Base-by-base conservation (phyloP, 345 rosid genomes). In the Trapa bicornis region DNA sequence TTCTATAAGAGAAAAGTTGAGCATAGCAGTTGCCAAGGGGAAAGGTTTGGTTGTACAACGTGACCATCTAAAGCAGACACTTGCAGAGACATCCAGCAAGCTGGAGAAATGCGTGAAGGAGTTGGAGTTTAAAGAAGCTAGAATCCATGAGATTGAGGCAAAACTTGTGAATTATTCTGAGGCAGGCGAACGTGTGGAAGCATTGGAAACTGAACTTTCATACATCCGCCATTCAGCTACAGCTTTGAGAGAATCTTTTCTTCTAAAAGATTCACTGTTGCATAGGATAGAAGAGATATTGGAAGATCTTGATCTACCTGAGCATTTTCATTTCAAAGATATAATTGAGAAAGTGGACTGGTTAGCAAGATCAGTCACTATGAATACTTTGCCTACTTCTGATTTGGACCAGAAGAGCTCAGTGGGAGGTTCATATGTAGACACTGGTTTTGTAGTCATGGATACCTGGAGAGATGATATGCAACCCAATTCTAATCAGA, bases 151-250 rank as follows among this genome's bases (percentile, higher is more conserved):
- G 75, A 71, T 83, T 67, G 96, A 92, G 80, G 70, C 80, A 64
- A 83, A 86, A 71, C 85, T 92, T 65, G 86, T 85, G 85, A 67
- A 82, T 35, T 86, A 82, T 78, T 76, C 83, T 15, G 98, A 92
- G 85, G 94, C 94, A 42, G 94, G 96, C 70, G 98, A 88, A 78
- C 94, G 86, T 45, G 91, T 81, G 76, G 97, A 89, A 77, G 92
- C 99, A 78, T 74, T 91, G 76, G 99, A 94, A 76, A 87, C 99
- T 68, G 99, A 94, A 74, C 99, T 94, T 74, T 85, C 99, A 36
- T 94, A 91, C 80, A 94, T 94, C 80, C 97, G 97, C 70, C 87
- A 88, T 75, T 91, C 99, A 67, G 97, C 99, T 74, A 86, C 92
- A 70, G 88, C 96, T 65, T 73, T 93, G 70, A 85, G 98, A 75